phyloP scores from a whole-genome alignment of 495 filamentous ascomycete species.

The Mytilinidion resinicola region DNA sequence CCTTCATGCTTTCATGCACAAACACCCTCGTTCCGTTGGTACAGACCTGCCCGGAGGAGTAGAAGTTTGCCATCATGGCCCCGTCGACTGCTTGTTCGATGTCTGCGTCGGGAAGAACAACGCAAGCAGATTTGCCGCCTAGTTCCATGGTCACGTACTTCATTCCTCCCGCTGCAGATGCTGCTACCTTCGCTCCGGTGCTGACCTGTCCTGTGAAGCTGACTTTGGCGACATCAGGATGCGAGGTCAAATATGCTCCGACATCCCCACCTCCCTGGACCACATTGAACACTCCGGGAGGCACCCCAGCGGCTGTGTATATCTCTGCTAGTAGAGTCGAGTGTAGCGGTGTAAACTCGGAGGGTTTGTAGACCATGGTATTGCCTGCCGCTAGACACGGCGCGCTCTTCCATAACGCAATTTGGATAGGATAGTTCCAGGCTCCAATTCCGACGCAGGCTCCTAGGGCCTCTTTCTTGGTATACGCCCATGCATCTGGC shows the following conservation, averaged over 20 bases:
- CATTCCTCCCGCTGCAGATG: slow-evolving; percentile 63
- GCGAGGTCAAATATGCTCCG: slow-evolving; percentile 60
- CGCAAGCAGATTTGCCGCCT: slow-evolving; percentile 69
- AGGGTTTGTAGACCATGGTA: slow-evolving; percentile 82
- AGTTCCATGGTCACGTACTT: slow-evolving; percentile 84
- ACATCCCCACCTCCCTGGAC: slow-evolving; percentile 67
- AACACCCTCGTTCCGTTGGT: slow-evolving; percentile 80
- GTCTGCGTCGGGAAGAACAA: slow-evolving; percentile 65
- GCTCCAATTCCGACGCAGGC: slow-evolving; percentile 37
- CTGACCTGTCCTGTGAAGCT: slow-evolving; percentile 78
- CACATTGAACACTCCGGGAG: slow-evolving; percentile 75
- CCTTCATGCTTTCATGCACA: slow-evolving; percentile 55
- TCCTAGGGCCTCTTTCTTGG: slow-evolving; percentile 33
- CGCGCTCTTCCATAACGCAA: slow-evolving; percentile 81
- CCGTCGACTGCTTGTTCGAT: slow-evolving; percentile 70
- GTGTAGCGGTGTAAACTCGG: slow-evolving; percentile 72
- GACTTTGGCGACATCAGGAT: slow-evolving; percentile 68
- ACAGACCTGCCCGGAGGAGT: slow-evolving; percentile 75
- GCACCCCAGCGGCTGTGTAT: slow-evolving; percentile 65
- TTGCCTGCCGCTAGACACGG: slow-evolving; percentile 79
- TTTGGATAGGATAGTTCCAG: slow-evolving; percentile 72
- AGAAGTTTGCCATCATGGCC: slow-evolving; percentile 87
- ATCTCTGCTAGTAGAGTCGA: slow-evolving; percentile 62
- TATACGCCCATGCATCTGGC: slow-evolving; percentile 31
- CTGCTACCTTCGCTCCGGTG: slow-evolving; percentile 69